phyloP scores from a whole-genome alignment of 441 rosid genomes.

The Kokia cookei region DNA sequence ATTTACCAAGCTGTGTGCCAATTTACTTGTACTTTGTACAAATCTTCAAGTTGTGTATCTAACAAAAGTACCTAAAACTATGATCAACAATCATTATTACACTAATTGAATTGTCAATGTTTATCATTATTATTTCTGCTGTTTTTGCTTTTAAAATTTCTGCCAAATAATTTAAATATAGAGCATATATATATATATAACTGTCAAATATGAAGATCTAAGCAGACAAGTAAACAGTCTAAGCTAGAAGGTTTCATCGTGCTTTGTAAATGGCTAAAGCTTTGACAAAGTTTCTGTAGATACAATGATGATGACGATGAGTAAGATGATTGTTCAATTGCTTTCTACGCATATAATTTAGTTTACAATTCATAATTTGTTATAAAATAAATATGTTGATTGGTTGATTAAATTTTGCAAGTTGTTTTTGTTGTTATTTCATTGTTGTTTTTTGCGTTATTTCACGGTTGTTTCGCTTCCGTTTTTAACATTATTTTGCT shows the following conservation, averaged over 20 bases:
- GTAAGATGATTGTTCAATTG: too few relatives aligned
- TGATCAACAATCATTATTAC: not conserved
- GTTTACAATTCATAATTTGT: too few relatives aligned
- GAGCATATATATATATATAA: not conserved
- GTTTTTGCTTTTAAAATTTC: not conserved
- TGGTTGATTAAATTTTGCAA: too few relatives aligned
- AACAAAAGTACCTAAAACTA: not conserved
- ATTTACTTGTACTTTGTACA: not conserved
- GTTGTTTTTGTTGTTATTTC: too few relatives aligned
- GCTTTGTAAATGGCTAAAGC: not conserved
- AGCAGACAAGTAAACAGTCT: not conserved
- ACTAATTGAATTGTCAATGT: not conserved
- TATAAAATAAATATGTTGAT: too few relatives aligned
- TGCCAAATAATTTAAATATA: not conserved
- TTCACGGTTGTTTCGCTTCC: too few relatives aligned
- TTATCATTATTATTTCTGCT: not conserved
- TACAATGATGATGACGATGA: too few relatives aligned
- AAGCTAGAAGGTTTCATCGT: too few relatives aligned
- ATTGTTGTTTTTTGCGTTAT: too few relatives aligned
- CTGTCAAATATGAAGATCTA: not conserved
- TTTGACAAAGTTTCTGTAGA: not conserved
- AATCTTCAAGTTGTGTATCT: not conserved
- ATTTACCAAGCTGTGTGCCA: too few relatives aligned
- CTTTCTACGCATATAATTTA: too few relatives aligned
- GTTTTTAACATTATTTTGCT: too few relatives aligned